A percentile compares a stretch with the other conserved stretches of the same genome.
Evolutionary conservation across 345 rosid genomes (phyloP).

Genomic region (Raphanus raphanistrum): DNA sequence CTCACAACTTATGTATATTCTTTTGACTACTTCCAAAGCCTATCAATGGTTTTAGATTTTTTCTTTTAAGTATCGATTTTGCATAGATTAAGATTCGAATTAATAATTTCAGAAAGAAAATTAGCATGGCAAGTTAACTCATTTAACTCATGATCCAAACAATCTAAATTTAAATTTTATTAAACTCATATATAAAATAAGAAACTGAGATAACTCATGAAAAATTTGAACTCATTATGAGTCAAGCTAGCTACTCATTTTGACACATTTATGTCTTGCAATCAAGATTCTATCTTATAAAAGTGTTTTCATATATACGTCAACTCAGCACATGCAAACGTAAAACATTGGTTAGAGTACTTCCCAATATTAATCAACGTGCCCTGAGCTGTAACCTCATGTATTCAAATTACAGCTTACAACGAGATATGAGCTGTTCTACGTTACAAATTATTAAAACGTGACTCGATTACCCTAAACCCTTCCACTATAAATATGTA

Average conservation of each 20-base stretch:
- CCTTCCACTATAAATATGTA: neutral
- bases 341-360: neutral
- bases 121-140: too few relatives aligned
- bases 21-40: neutral
- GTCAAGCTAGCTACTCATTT: too few relatives aligned
- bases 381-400: neutral
- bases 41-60: neutral
- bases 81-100: neutral
- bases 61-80: neutral
- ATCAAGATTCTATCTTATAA: too few relatives aligned
- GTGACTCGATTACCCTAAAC: neutral
- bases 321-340: neutral
- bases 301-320: too few relatives aligned
- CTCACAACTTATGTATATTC: conserved; percentile 5
- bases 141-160: too few relatives aligned
- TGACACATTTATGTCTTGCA: too few relatives aligned
- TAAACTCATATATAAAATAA: too few relatives aligned
- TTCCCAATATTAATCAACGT: neutral
- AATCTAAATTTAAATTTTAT: too few relatives aligned
- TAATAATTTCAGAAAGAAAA: neutral
- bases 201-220: too few relatives aligned
- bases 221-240: too few relatives aligned
- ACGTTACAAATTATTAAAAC: neutral
- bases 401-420: neutral
- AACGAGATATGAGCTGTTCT: neutral